These are phyloP conservation scores for Phytophthora tubulina DNA, from an alignment of 352 stramenopile species.

Conservation along the genomic window DNA sequence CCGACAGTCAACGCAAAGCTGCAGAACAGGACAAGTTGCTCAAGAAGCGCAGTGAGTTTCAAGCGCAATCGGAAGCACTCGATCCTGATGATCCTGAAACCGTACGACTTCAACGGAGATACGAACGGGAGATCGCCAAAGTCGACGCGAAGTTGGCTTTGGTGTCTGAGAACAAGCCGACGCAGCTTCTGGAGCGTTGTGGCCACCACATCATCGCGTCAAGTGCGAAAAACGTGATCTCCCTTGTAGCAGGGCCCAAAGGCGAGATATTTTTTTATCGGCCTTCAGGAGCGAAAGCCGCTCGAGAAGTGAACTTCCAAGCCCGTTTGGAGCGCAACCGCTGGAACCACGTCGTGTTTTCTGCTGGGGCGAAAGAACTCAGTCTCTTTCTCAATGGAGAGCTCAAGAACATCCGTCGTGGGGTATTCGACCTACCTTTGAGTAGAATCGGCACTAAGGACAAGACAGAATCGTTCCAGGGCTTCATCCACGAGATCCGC, in stretches of 20 bases:
- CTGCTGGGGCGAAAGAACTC: slow-evolving; percentile 57
- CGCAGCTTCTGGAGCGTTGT: slow-evolving; percentile 57
- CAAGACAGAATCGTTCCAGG: slow-evolving; percentile 64
- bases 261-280: slow-evolving; percentile 60
- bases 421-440: slow-evolving; percentile 70
- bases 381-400: slow-evolving; percentile 61
- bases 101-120: slow-evolving; percentile 50
- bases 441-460: slow-evolving; percentile 52
- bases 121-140: slow-evolving; percentile 70
- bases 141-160: slow-evolving; percentile 65
- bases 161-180: slow-evolving; percentile 59
- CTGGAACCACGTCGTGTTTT: slow-evolving; percentile 75
- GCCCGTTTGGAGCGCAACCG: slow-evolving; percentile 49
- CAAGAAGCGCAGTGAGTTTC: slow-evolving; percentile 61
- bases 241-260: slow-evolving; percentile 44
- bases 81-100: slow-evolving; percentile 33
- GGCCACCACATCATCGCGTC: slow-evolving; percentile 72
- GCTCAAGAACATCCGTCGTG: slow-evolving; percentile 49
- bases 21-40: slow-evolving; percentile 69
- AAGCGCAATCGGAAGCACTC: slow-evolving; percentile 38
- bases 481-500: slow-evolving; percentile 70
- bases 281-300: slow-evolving; percentile 30
- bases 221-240: slow-evolving; percentile 62
- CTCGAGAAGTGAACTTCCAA: slow-evolving; percentile 61
- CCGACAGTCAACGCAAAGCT: slow-evolving; percentile 50